Base-by-base conservation (phyloP, 2,329 filamentous ascomycete species). In the Aspergillus neoniger region DNA sequence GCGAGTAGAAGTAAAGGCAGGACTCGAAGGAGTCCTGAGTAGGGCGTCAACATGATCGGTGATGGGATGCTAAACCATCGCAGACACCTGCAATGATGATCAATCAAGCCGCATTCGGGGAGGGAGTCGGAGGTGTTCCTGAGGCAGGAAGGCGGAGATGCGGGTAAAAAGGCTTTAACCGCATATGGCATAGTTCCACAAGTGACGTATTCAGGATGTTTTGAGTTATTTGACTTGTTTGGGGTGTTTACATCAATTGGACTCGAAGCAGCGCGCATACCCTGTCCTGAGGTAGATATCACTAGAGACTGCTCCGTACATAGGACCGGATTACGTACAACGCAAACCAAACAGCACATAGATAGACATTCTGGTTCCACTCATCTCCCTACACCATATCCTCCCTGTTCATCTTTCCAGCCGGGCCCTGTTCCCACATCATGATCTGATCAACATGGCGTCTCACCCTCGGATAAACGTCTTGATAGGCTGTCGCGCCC, bases 41-140 rank as follows among this genome's bases (percentile, higher is more conserved):
- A 60, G 10, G 65, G 62, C 50, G 10, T 55, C 53, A 60, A 64
- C 74, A 77, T 76, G 53, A 47, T 63, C 61, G 69, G 51, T 51
- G 59, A 53, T 54, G 28, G 51, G 36, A 53, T 38, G 48, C 62
- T 55, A 67, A 48, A 64, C 60, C 65, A 67, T 67, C 60, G 57
- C 61, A 61, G n/a, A 44, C 36, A 19, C 8, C 30, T 25, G 15
- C 39, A 50, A 54, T 54, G 51, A 25, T 55, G 25, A 55, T 55
- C 53, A 43, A 43, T 47, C 17, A 25, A 53, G 17, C 23, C 32
- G 15, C 9, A 54, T 23, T 38, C 25, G 48, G 51, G 36, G 36
- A 54, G 51, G 36, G 36, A 54, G 51, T 21, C 51, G 25, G 21
- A 30, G 15, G 7, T 25, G 21, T 47, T 55, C 53, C 39, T 30